Base-by-base conservation (phyloP, 2,329 filamentous ascomycete genomes). In the Cytospora piceae region DNA sequence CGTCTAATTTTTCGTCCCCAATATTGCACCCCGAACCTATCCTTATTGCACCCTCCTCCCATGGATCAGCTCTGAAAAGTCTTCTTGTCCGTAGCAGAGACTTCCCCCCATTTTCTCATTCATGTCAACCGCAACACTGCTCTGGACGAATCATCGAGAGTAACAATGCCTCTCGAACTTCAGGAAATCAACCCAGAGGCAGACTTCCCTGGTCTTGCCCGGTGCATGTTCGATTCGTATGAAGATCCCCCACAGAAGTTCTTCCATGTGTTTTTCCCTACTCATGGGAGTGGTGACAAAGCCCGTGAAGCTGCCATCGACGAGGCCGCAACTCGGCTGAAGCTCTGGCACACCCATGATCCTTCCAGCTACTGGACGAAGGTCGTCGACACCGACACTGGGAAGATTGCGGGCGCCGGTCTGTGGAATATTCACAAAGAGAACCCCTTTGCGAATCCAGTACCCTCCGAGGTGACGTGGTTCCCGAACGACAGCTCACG, bases 291-390 rank as follows among this genome's bases (percentile, higher is more conserved):
- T 5, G 60, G 56, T 4, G 42, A 64, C 4, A 60, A 71, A n/a
- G 69, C 70, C 2, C 69, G 68, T 5, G 70, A 74, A 55, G 65
- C 59, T 3, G 69, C 69, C 34, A 71, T 74, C 8, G 64, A 67
- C 1, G 71, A 72, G 17, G 69, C 65, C 14, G 68, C 68, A 2
- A 58, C 66, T 2, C 66, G 71, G 2, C 70, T 73, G 27, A 53
- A 72, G 20, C 51, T 64, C 12, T 72, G 72, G 69, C 70, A 74
- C 32, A 69, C 71, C 12, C 51, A 70, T 15, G 72, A 75, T 34
- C 72, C 73, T 1, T 67, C 72, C 1, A 73, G 70, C 61, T 66
- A 71, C 46, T 76, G 74, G 74, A 61, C 73, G 5, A 75, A 76
- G 60, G 70, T 76, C 1, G 71, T 75, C 37, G 74, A 76, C 60